phyloP scores from a whole-genome alignment of 2,329 filamentous ascomycete species.

The Cladophialophora psammophila region DNA sequence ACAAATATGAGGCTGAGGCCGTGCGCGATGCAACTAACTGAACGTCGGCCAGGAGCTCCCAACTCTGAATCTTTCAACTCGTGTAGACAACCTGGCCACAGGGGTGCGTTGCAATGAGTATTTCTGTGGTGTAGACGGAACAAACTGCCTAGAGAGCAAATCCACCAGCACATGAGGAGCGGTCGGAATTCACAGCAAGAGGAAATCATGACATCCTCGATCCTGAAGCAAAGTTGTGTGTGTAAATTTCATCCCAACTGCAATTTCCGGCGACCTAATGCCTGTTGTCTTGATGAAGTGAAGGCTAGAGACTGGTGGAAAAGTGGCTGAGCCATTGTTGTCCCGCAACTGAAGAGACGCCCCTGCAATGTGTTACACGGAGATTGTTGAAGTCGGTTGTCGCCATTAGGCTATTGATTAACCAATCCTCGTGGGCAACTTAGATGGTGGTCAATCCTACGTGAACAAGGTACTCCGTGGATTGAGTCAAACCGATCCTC shows the following conservation, averaged over 20 bases:
- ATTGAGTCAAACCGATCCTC: background rate
- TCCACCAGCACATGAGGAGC: background rate
- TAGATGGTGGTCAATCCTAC: background rate
- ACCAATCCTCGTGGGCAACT: background rate
- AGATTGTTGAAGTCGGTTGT: background rate
- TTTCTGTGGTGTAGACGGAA: background rate
- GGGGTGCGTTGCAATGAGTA: background rate
- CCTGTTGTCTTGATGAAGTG: background rate
- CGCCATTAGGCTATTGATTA: background rate
- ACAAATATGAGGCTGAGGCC: conserved; percentile 6
- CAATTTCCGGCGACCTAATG: background rate
- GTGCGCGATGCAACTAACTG: background rate
- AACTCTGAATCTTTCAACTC: background rate
- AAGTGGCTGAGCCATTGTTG: background rate
- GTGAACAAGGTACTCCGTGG: background rate
- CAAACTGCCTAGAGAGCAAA: background rate
- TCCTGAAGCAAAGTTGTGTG: background rate
- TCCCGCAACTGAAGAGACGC: background rate
- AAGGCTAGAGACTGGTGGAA: background rate
- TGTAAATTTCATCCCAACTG: background rate
- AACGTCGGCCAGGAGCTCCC: background rate
- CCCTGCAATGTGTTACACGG: background rate
- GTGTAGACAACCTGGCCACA: background rate
- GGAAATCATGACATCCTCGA: background rate
- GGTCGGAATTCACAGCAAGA: background rate